Evolutionary conservation across 2,329 filamentous ascomycete genomes (phyloP).

Genomic region (Trichoderma koningii): DNA sequence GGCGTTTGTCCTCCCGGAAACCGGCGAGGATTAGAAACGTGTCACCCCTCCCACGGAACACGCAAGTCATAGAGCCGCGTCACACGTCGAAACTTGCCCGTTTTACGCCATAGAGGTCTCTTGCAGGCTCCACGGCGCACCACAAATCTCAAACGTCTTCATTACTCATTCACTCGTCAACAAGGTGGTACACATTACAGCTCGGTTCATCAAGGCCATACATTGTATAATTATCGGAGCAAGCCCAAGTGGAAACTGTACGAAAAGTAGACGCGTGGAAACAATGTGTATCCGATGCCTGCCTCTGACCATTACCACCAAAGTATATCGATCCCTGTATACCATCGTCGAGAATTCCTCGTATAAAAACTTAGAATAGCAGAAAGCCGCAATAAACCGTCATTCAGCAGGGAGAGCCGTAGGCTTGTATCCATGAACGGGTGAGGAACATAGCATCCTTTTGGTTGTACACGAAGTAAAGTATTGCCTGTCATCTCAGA

Average conservation of each 20-base stretch:
- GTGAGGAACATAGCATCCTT: not conserved
- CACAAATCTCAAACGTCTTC: not conserved
- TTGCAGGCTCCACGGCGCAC: not conserved
- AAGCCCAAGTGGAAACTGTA: not conserved
- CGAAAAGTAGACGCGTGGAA: not conserved
- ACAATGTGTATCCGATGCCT: no score
- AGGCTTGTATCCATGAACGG: no score
- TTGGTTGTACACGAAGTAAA: constrained; percentile 1
- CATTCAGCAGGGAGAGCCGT: no score
- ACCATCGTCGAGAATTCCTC: no score
- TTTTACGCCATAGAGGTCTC: not conserved
- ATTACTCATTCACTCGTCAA: not conserved
- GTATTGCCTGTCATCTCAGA: not conserved
- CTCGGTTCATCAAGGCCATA: not conserved
- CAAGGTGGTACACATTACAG: not conserved
- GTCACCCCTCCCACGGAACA: not conserved
- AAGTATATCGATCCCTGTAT: no score
- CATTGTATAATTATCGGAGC: not conserved
- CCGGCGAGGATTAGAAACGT: not conserved
- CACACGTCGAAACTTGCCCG: not conserved
- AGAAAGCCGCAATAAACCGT: no score
- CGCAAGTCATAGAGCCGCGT: not conserved
- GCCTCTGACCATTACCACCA: no score
- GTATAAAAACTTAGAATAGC: no score
- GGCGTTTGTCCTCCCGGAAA: not conserved